A percentile compares a stretch with the other conserved stretches of the same genome.
Evolutionary conservation across 2,329 filamentous ascomycete species (phyloP).

Genomic region (Leptographium wingfieldii): DNA sequence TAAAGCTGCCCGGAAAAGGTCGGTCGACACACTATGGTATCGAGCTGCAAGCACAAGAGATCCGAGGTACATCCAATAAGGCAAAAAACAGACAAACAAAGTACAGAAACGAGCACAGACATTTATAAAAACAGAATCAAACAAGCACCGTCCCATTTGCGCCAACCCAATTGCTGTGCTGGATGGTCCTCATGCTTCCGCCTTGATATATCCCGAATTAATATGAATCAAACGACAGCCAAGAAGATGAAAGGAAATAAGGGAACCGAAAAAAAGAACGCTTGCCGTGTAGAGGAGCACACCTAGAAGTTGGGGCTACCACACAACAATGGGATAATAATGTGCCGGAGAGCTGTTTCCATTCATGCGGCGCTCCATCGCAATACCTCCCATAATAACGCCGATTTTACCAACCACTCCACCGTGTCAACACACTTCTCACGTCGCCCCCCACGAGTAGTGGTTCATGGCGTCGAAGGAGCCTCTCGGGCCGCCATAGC

Average conservation of each 20-base stretch:
- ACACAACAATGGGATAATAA: background rate
- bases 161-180: constrained; percentile 15
- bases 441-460: constrained; percentile 44
- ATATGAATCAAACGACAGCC: background rate
- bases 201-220: constrained; percentile 3
- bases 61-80: background rate
- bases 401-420: background rate
- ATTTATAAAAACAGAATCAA: background rate
- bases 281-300: background rate
- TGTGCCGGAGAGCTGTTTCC: background rate
- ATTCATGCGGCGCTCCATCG: background rate
- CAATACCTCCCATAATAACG: background rate
- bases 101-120: background rate
- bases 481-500: constrained; percentile 27
- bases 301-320: background rate
- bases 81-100: background rate
- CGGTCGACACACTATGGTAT: constrained; percentile 8
- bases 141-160: constrained; percentile 12
- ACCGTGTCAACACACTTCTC: background rate
- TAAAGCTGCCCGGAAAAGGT: background rate
- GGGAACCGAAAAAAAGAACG: background rate
- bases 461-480: constrained; percentile 39
- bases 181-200: constrained; percentile 11
- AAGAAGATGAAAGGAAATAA: background rate
- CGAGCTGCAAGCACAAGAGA: background rate